These are phyloP conservation scores for Daldinia vernicosa DNA, from an alignment of 495 filamentous ascomycete genomes.

Conservation along the genomic window DNA sequence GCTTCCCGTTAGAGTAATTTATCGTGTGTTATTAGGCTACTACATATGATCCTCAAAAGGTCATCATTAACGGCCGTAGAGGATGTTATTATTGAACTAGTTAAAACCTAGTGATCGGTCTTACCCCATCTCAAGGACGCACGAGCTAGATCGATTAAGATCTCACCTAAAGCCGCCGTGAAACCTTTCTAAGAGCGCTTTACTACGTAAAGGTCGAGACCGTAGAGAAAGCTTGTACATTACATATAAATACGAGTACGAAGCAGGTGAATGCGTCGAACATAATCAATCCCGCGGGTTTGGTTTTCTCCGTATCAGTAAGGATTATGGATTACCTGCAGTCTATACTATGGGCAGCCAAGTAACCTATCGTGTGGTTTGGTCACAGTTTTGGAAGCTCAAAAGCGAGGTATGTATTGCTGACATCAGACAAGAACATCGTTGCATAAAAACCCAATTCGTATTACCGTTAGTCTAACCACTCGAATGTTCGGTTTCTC, in stretches of 20 bases:
- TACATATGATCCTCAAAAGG: not conserved
- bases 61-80: not conserved
- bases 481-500: not conserved
- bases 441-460: not conserved
- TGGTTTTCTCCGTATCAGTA: not conserved
- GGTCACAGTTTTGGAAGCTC: conserved; percentile 1
- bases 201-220: not conserved
- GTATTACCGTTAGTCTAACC: not conserved
- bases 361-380: not conserved
- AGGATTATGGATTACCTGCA: not conserved
- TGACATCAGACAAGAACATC: not conserved
- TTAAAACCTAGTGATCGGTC: not conserved
- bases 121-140: not conserved
- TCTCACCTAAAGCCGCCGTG: conserved; percentile 6
- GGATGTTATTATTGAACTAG: not conserved
- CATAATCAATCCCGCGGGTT: not conserved
- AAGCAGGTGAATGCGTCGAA: not conserved
- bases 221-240: not conserved
- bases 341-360: not conserved
- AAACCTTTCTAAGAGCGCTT: not conserved
- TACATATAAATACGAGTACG: not conserved
- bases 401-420: not conserved
- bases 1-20: not conserved
- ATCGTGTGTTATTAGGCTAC: not conserved
- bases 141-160: conserved; percentile 3